Conservation (phyloP, 768 basidiomycete genomes). For the Podaxis sp. region DNA sequence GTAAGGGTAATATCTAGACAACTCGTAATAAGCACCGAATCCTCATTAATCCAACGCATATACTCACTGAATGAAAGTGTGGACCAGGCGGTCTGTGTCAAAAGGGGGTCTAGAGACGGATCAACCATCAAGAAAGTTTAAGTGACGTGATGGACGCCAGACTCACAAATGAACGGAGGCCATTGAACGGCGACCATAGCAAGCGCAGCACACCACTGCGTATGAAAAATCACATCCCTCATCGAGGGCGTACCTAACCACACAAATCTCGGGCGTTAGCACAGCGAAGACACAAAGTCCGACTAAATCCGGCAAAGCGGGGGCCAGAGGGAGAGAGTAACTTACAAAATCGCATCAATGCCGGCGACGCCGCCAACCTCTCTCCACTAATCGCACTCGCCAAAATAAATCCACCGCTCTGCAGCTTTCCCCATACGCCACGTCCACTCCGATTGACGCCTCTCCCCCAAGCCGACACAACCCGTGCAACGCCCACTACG, state of each 20-base stretch:
- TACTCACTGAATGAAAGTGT: conserved; percentile 67
- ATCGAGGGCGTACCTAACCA: conserved; percentile 82
- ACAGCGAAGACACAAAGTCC: conserved; percentile 3
- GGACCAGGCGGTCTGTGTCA: conserved; percentile 88
- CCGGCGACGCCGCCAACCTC: conserved; percentile 78
- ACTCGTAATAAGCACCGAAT: conserved; percentile 1
- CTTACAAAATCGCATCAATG: conserved; percentile 87
- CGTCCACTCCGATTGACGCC: conserved; percentile 58
- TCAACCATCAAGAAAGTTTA: conserved; percentile 13
- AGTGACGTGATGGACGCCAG: conserved; percentile 2
- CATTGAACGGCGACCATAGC: conserved; percentile 95
- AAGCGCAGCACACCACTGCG: conserved; percentile 87
- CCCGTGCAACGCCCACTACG: conserved; percentile 74
- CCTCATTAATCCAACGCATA: conserved; percentile 1
- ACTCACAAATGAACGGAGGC: conserved; percentile 88
- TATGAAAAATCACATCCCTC: conserved; percentile 89
- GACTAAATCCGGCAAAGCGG: neutral
- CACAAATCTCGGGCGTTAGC: conserved; percentile 8
- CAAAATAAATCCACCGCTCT: conserved; percentile 84
- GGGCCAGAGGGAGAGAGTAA: conserved; percentile 13
- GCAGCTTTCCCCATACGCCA: conserved; percentile 67
- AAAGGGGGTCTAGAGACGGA: conserved; percentile 70
- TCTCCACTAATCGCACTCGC: conserved; percentile 94
- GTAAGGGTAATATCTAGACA: conserved; percentile 71
- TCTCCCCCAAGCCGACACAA: conserved; percentile 83